phyloP scores from a whole-genome alignment of 345 rosid genomes.

The Firmiana major region DNA sequence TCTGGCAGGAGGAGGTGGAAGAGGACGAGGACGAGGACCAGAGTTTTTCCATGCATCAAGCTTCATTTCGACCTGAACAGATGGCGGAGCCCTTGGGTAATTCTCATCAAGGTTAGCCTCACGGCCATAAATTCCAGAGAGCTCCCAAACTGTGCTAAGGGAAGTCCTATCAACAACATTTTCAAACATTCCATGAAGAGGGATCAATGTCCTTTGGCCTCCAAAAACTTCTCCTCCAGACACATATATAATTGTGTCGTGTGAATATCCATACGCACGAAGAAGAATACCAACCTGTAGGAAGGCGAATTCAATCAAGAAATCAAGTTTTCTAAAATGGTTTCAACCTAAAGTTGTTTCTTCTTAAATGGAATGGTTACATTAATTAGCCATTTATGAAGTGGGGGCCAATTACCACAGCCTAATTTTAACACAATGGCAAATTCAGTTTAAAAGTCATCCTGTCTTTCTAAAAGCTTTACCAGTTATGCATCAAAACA shows the following conservation, averaged over 20 bases:
- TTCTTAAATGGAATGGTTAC: not conserved
- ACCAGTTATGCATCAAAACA: not conserved
- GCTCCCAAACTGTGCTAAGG: slow-evolving; percentile 84
- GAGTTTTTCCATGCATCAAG: slow-evolving; percentile 54
- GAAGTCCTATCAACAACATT: slow-evolving; percentile 90
- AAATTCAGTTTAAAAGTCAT: not conserved
- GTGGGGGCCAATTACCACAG: not conserved
- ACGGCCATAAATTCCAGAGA: slow-evolving; percentile 76
- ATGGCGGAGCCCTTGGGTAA: slow-evolving; percentile 43
- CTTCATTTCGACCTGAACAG: slow-evolving; percentile 51
- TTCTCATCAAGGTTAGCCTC: slow-evolving; percentile 57
- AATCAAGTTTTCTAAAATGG: not conserved
- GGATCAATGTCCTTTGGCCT: slow-evolving; percentile 82
- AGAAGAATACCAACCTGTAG: slow-evolving; percentile 88
- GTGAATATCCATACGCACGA: slow-evolving; percentile 87
- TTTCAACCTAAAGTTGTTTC: not conserved
- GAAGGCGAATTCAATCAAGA: not conserved
- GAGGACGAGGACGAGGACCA: slow-evolving; percentile 92
- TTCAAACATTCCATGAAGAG: slow-evolving; percentile 89
- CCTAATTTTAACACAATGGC: not conserved
- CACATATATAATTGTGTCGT: slow-evolving; percentile 82
- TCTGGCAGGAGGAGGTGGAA: slow-evolving; percentile 91
- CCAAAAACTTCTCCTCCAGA: slow-evolving; percentile 97
- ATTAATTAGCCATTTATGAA: slow-evolving; percentile 1
- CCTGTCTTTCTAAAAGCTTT: not conserved